phyloP scores from a whole-genome alignment of 441 rosid genomes.

The Geranium incanum region DNA sequence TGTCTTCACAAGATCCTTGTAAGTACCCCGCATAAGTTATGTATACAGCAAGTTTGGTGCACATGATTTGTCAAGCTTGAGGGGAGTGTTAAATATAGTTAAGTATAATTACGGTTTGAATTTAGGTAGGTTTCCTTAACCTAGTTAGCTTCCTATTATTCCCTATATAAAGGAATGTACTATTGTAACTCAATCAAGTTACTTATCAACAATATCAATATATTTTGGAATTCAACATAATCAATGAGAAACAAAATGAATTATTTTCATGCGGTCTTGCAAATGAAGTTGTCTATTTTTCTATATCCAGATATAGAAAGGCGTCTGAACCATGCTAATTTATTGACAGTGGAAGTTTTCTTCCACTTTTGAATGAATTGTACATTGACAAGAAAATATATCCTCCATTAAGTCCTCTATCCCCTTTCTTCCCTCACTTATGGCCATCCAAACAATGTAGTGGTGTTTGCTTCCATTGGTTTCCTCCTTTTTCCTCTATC shows the following conservation, averaged over 20 bases:
- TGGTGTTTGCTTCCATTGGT: background rate
- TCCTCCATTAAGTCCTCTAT: background rate
- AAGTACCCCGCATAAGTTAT: too few relatives aligned
- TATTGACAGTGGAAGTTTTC: background rate
- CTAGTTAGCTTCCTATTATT: too few relatives aligned
- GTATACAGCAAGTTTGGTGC: too few relatives aligned
- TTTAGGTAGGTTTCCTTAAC: too few relatives aligned
- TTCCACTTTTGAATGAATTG: background rate
- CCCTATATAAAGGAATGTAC: too few relatives aligned
- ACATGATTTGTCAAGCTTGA: too few relatives aligned
- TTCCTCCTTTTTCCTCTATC: slow-evolving; percentile 5
- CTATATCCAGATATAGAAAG: background rate
- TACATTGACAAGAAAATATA: background rate
- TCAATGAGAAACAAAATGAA: background rate
- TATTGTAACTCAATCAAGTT: too few relatives aligned
- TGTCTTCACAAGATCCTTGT: too few relatives aligned
- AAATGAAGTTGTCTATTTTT: background rate
- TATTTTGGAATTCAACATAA: too few relatives aligned
- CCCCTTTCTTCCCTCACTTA: background rate
- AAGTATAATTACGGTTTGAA: too few relatives aligned
- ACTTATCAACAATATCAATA: too few relatives aligned
- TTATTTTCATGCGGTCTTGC: background rate
- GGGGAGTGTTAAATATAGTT: too few relatives aligned
- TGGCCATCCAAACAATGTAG: background rate
- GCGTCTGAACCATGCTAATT: background rate